These are phyloP conservation scores for Breynia disticha DNA, from an alignment of 441 rosid genomes.

Conservation along the genomic window DNA sequence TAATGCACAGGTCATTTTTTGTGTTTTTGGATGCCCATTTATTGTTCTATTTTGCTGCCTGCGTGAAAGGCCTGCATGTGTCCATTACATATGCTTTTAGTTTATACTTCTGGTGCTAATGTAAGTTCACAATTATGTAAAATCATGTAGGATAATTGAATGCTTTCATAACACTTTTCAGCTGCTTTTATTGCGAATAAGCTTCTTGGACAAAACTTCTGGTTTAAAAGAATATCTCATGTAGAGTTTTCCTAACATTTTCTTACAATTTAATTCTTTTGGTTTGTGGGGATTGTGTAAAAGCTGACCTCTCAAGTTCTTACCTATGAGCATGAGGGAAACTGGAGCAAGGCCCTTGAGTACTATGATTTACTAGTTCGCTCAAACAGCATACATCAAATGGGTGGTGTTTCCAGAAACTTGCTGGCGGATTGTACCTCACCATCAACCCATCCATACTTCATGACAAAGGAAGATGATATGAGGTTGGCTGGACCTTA, in stretches of 20 bases:
- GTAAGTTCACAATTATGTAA: too few species aligned
- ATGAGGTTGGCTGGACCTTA: constrained; percentile 54
- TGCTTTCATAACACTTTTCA: too few species aligned
- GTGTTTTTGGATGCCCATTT: too few species aligned
- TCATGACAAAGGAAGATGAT: constrained; percentile 36
- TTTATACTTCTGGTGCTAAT: too few species aligned
- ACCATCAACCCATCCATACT: constrained; percentile 20
- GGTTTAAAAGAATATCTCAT: not conserved
- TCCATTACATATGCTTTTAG: too few species aligned
- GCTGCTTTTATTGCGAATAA: not conserved
- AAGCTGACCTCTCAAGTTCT: constrained; percentile 87
- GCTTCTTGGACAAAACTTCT: not conserved
- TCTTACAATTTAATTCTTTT: constrained; percentile 18
- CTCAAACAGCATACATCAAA: constrained; percentile 39
- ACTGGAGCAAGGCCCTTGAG: constrained; percentile 95
- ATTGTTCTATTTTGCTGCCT: too few species aligned
- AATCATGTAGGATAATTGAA: too few species aligned
- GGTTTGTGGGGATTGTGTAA: constrained; percentile 21
- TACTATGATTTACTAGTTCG: constrained; percentile 89
- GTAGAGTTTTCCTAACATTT: constrained; percentile 6
- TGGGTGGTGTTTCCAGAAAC: constrained; percentile 29
- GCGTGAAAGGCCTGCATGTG: too few species aligned
- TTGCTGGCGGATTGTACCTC: constrained; percentile 24
- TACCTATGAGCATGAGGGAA: constrained; percentile 94
- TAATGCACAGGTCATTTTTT: too few species aligned